Evolutionary conservation across 1,284 basidiomycete species (phyloP).

Genomic region (Ganoderma multipileum): DNA sequence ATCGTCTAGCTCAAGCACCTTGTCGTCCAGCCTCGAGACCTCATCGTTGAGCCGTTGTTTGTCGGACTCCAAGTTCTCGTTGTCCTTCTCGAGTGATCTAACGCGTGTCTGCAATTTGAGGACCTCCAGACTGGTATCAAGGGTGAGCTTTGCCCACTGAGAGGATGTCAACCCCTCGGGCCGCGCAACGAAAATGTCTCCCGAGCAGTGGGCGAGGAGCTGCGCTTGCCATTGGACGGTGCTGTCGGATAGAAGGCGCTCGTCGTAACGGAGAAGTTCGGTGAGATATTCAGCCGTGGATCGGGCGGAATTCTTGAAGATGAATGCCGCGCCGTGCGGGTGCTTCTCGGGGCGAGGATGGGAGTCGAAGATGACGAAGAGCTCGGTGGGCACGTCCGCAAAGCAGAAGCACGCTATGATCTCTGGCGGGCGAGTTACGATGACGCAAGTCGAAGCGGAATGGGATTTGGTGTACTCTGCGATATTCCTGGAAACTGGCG

Average conservation of each 20-base stretch:
- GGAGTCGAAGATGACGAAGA: slow-evolving; percentile 70
- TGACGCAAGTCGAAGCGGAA: slow-evolving; percentile 47
- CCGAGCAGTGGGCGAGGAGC: slow-evolving; percentile 63
- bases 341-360: slow-evolving; percentile 63
- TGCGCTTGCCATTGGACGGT: slow-evolving; percentile 67
- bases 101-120: slow-evolving; percentile 51
- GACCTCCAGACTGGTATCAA: slow-evolving; percentile 55
- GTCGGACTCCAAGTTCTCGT: slow-evolving; percentile 40
- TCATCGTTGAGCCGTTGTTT: slow-evolving; percentile 37
- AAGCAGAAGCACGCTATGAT: slow-evolving; percentile 65
- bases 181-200: slow-evolving; percentile 55
- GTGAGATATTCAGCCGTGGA: slow-evolving; percentile 52
- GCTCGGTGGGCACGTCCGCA: slow-evolving; percentile 34
- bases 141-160: slow-evolving; percentile 44
- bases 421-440: slow-evolving; percentile 76
- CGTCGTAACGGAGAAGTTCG: slow-evolving; percentile 56
- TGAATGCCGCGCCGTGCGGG: slow-evolving; percentile 62
- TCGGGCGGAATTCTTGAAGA: slow-evolving; percentile 52
- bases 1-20: slow-evolving; percentile 39
- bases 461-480: slow-evolving; percentile 38
- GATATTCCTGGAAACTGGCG: slow-evolving; percentile 6
- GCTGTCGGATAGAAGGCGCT: slow-evolving; percentile 48
- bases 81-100: slow-evolving; percentile 43
- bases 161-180: slow-evolving; percentile 24
- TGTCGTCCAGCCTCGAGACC: slow-evolving; percentile 35